Evolutionary conservation across 306 rosid species (phyloP), one percentile per base, ranked within the genome.

Genomic region (Vachellia pachyceras): DNA sequence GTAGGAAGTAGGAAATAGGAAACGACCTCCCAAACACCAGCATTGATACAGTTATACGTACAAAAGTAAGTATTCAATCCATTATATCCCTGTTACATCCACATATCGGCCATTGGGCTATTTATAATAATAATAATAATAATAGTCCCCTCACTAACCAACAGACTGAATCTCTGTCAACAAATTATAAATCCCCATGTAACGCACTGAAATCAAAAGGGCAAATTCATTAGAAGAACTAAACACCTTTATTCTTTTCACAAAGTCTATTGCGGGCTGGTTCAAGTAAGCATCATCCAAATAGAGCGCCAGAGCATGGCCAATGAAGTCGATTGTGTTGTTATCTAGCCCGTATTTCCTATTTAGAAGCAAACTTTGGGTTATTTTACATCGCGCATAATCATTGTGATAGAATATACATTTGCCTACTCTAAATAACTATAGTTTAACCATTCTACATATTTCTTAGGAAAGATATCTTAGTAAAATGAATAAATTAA

Each of bases 291-390:
- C 52, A 61, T 90, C 94, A 75, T 90, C 86, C 55, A 72, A 77
- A 81, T 88, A 88, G 46, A 90, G 94, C 22, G 94, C 94, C 87
- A 90, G 45, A 29, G 94, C 94, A 90, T 90, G 94, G 35, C 91
- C 94, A 81, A 90, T 81, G 77, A 88, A 86, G 84, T 88, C 94
- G 58, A 85, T 70, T 69, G 94, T 90, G 78, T 86, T 85, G 64
- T 90, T 91, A 77, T 90, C 91, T 42, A 90, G 79, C 6, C 89
- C 91, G 11, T 86, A 90, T 82, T 88, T 90, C 83, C 94, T 85
- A 50, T 57, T 46, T 5, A 57, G 22, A 66, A 18, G 36, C 22
- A 17, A 68, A 55, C 33, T 5, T 0, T 1, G 17, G n/a, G 65
- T 47, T 47, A 47, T 36, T 67, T 57, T 69, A n/a, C 37, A 70